Base-by-base conservation (phyloP, 2,329 filamentous ascomycete genomes). In the Exophiala xenobiotica region DNA sequence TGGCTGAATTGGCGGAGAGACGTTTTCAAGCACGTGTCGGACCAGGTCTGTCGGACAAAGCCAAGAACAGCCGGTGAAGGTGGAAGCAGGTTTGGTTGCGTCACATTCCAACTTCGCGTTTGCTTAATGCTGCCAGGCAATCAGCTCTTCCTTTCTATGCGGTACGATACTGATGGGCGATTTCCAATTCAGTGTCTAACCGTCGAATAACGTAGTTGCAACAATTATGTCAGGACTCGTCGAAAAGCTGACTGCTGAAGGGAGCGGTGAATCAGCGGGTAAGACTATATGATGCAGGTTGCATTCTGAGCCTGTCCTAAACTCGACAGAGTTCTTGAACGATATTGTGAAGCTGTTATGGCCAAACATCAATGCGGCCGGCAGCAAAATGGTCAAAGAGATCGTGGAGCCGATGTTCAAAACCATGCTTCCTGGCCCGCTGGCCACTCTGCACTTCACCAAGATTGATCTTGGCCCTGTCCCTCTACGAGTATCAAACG, bases 351-450 rank as follows among this genome's bases (percentile, higher is more conserved):
- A 54, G 37, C 33, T 31, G 42, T 22, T 56, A 53, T 56, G 54
- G 54, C 54, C 54, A 22, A 56, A 56, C 24, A 56, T 56, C 50
- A 56, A 56, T 35, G 54, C 54, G 20, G 54, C 54, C 26, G 54
- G 54, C 33, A 53, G 50, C 42, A 53, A 56, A 18, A 56, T 56
- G 51, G 54, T 56, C 54, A 56, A 56, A 50, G 54, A 56, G 45
- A 56, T 56, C 54, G 54, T 56, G 31, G 54, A 56, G 50, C 54
- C 54, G 39, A 56, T 56, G 54, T 56, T 56, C 50, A 56, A 56
- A 50, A 56, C 54, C 14, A 56, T 56, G 51, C 54, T 56, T 37
- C 54, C 54, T 29, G 54, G 54, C n/a, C 54, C 54, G n/a, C 29
- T 56, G 33, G 27, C 37, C 14, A 56, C 54, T 14, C 46, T 56